Evolutionary conservation across 345 rosid species (phyloP), one percentile per base, ranked within the genome.

Genomic region (Ricinus communis): DNA sequence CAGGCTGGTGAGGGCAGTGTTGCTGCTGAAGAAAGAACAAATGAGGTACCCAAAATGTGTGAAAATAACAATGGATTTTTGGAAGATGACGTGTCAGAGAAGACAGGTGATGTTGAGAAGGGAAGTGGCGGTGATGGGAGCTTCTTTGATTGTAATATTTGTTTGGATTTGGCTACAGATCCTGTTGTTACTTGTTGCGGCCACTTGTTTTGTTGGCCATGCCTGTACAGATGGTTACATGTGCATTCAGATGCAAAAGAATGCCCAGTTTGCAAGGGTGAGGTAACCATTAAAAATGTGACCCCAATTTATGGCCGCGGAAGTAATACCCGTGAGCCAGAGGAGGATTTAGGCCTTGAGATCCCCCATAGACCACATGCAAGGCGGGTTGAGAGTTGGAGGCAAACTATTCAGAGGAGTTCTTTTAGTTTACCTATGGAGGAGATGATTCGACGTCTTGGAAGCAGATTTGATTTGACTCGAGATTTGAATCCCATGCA

Each of bases 191-290:
- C 80, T 27, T 77, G 73, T 55, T 77, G 76, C 22, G 80, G 80
- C n/a, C 80, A 77, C 69, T 58, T 77, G 76, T 77, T 71, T 68
- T 77, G 80, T 53, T 77, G 76, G 80, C 59, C 80, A 45, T 77
- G 76, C 66, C 55, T 77, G 7, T 67, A 77, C 36, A 70, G 43
- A 27, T 77, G 80, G 80, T 27, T 77, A 9, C 68, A 77, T 65
- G 66, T 82, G 27, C 82, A 83, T 73, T 86, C 95, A 6, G 94
- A 91, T 72, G 93, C 92, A 7, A 94, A 90, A 67, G 98, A 91
- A 80, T 94, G 98, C 69, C 98, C 97, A 0, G 90, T 91, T n/a
- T 94, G 98, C 84, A 94, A 91, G 77, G 98, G 93, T 68, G 97
- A 94, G 82, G 98, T 88, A 57, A 84, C 91, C 0, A 40, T 60